Base-by-base conservation (phyloP, 768 basidiomycete species). In the Glaciozyma antarctica region DNA sequence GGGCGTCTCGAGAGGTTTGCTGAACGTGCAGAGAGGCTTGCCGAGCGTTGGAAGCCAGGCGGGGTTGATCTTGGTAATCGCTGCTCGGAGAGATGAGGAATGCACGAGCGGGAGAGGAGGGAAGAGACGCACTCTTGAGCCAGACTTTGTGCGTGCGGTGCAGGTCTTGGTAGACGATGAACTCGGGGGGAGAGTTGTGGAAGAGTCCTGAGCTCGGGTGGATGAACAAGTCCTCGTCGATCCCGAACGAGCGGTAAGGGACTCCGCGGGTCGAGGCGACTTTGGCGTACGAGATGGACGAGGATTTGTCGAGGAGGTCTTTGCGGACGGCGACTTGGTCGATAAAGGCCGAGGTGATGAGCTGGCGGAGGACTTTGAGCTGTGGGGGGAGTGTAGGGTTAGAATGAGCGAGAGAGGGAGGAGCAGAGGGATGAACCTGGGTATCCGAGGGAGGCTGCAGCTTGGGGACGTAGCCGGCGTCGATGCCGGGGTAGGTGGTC, bases 251-350 rank as follows among this genome's bases (percentile, higher is more conserved):
- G 58, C 81, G 82, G 75, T 98, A 99, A 0, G 91, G 79, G 22
- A 98, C 84, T 12, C 87, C 87, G 72, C 84, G 85, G 0, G 87
- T 82, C 30, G 85, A 89, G 13, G 86, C 80, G 75, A 81, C 88
- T 71, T 89, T 86, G 52, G 81, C 78, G 7, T 79, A 3, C 81
- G 78, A 21, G 80, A 78, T 28, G 28, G 48, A 26, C 56, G 24
- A 48, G 56, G 80, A 78, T 66, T 83, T 84, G 53, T 85, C 81
- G 19, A 85, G 80, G 43, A 89, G 76, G 74, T 98, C 94, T 74
- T 88, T 90, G 32, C 95, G 85, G 19, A 93, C 82, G 12, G 95
- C 95, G 19, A 97, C 85, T 76, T 94, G 90, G 76, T 99, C 93
- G 69, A 98, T 89, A 78, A 95, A 97, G 21, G 85, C 88, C 15